A percentile compares a stretch with the other conserved stretches of the same genome.
Conservation (phyloP, 2,329 filamentous ascomycete genomes). For the Domatiomyces catenatus region DNA sequence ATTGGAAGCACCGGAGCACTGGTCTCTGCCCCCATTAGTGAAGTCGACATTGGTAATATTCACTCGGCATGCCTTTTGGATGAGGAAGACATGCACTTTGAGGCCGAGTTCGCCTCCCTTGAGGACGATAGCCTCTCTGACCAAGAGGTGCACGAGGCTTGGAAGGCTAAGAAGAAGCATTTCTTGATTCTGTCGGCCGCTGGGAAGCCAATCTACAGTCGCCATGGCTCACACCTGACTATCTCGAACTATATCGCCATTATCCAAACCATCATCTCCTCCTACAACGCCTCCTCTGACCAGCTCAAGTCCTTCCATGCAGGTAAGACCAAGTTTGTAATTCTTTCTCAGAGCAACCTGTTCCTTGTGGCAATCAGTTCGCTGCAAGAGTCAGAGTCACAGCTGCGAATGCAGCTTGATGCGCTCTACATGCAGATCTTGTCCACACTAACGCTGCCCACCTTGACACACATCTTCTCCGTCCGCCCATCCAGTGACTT, state of each 20-base stretch:
- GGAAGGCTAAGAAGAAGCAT: conserved; percentile 90
- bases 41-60: conserved; percentile 2
- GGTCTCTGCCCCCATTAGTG: conserved; percentile 25
- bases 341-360: conserved; percentile 69
- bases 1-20: conserved; percentile 23
- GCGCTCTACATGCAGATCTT: conserved; percentile 97
- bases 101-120: conserved; percentile 56
- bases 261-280: conserved; percentile 93
- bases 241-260: conserved; percentile 92
- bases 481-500: conserved; percentile 88
- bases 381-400: conserved; percentile 78
- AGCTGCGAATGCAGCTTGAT: conserved; percentile 75
- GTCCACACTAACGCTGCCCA: conserved; percentile 82
- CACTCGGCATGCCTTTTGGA: conserved; percentile 17
- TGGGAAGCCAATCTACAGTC: conserved; percentile 92
- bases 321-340: conserved; percentile 70
- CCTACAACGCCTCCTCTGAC: conserved; percentile 71
- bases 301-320: conserved; percentile 71
- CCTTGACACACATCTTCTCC: conserved; percentile 71
- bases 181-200: conserved; percentile 93
- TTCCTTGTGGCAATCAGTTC: conserved; percentile 89
- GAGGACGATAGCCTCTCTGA: conserved; percentile 21
- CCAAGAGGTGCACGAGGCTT: conserved; percentile 54
- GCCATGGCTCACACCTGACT: conserved; percentile 76
- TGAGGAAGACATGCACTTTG: conserved; percentile 51